Evolutionary conservation across 164 flowering plant genomes (phyloP).

Genomic region (Dillenia turbinata): DNA sequence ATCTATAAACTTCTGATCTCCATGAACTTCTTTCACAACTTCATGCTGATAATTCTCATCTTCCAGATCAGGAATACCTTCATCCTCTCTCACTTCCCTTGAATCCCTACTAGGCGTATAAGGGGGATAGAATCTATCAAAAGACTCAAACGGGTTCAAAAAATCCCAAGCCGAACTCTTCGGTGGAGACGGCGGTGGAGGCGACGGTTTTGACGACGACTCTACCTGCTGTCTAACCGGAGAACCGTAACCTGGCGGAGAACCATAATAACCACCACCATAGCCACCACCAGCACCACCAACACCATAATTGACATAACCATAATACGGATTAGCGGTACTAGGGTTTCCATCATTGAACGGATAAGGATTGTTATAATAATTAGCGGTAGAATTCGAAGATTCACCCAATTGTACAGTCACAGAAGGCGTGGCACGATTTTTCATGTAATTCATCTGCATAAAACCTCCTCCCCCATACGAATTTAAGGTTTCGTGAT

Average conservation of each 20-base stretch:
- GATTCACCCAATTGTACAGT: slow-evolving; percentile 44
- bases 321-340: slow-evolving; percentile 14
- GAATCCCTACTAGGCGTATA: slow-evolving; percentile 75
- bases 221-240: slow-evolving; percentile 16
- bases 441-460: slow-evolving; percentile 69
- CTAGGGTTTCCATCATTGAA: slow-evolving; percentile 12
- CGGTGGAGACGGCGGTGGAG: slow-evolving; percentile 57
- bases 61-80: slow-evolving; percentile 97
- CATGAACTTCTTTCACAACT: slow-evolving; percentile 78
- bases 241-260: slow-evolving; percentile 19
- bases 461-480: slow-evolving; percentile 18
- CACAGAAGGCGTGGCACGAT: slow-evolving; percentile 48
- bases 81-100: slow-evolving; percentile 86
- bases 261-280: slow-evolving; percentile 7
- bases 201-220: slow-evolving; percentile 13
- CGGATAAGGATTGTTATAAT: slow-evolving; percentile 22
- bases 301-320: slow-evolving; percentile 23
- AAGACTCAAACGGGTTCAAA: slow-evolving; percentile 57
- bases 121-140: slow-evolving; percentile 39
- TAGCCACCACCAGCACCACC: slow-evolving; percentile 11
- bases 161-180: slow-evolving; percentile 76
- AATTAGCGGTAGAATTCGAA: slow-evolving; percentile 4
- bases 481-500: slow-evolving; percentile 11
- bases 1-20: slow-evolving; percentile 48
- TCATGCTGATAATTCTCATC: slow-evolving; percentile 69